Conservation (phyloP, 1,139 yeast species). For the Geotrichum aggregatum region DNA sequence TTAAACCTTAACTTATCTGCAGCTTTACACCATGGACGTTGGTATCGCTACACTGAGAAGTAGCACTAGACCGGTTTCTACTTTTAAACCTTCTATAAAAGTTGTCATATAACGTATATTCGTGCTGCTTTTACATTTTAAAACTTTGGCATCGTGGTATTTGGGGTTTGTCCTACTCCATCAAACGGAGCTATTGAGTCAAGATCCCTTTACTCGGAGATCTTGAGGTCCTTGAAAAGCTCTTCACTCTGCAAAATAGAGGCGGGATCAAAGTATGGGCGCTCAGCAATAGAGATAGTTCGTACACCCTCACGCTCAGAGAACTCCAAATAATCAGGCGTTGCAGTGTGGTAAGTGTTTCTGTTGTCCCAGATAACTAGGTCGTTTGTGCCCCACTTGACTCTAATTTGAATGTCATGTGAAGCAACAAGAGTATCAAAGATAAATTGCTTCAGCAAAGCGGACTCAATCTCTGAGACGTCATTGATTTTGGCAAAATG, state of each 20-base stretch:
- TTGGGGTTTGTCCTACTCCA: too few species aligned
- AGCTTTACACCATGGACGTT: too few species aligned
- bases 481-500: slow-evolving; percentile 44
- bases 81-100: too few species aligned
- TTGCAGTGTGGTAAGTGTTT: slow-evolving; percentile 29
- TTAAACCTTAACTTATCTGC: too few species aligned
- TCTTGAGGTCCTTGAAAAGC: not conserved
- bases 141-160: too few species aligned
- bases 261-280: slow-evolving; percentile 49
- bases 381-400: slow-evolving; percentile 51
- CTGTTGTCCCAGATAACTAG: slow-evolving; percentile 42
- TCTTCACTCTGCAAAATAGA: slow-evolving; percentile 46
- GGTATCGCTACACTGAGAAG: too few species aligned
- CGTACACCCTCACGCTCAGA: slow-evolving; percentile 44
- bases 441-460: slow-evolving; percentile 42
- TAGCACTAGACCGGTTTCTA: too few species aligned
- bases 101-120: too few species aligned
- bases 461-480: slow-evolving; percentile 40
- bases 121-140: too few species aligned
- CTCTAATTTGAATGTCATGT: slow-evolving; percentile 42
- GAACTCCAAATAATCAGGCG: slow-evolving; percentile 13
- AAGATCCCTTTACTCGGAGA: slow-evolving; percentile 7
- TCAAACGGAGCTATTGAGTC: too few species aligned
- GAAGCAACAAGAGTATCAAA: slow-evolving; percentile 44
- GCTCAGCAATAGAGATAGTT: slow-evolving; percentile 56